Conservation (phyloP, 2,329 filamentous ascomycete species). For the Epichloe glyceriae region DNA sequence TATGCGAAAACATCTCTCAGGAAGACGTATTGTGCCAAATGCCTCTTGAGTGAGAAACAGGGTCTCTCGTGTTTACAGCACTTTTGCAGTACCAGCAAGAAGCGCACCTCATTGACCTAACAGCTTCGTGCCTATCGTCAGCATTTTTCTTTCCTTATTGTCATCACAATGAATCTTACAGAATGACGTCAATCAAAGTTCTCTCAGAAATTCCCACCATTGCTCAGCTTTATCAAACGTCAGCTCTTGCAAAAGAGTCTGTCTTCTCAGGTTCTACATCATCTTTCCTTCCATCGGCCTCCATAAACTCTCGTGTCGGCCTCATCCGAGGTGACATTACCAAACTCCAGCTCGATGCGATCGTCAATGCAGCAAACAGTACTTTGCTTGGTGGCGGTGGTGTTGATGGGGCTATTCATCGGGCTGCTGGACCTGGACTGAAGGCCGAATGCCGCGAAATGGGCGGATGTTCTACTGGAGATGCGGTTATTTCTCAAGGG, state of each 20-base stretch:
- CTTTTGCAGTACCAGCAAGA: neutral
- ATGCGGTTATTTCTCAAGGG: conserved; percentile 69
- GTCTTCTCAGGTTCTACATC: conserved; percentile 6
- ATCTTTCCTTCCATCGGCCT: conserved; percentile 27
- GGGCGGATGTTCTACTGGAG: conserved; percentile 60
- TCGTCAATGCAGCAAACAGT: conserved; percentile 86
- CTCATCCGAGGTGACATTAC: conserved; percentile 73
- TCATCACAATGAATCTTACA: neutral
- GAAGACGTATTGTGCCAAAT: too few species aligned
- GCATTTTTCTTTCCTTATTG: neutral
- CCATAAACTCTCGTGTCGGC: conserved; percentile 57
- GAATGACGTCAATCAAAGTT: conserved; percentile 15
- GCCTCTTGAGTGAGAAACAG: neutral
- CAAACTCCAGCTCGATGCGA: conserved; percentile 60
- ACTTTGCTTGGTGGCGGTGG: conserved; percentile 77
- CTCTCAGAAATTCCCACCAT: conserved; percentile 49
- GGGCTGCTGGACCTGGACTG: conserved; percentile 60
- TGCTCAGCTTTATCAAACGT: conserved; percentile 45
- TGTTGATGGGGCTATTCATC: conserved; percentile 79
- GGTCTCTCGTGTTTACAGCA: neutral
- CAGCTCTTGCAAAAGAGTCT: conserved; percentile 21
- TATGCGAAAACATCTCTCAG: neutral
- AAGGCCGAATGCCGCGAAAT: conserved; percentile 58
- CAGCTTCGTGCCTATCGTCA: neutral
- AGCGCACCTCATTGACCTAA: too few species aligned